Percentiles rank a stretch among this genome's conserved stretches.
These are phyloP conservation scores for Exophiala xenobiotica DNA, from an alignment of 2,329 filamentous ascomycete species.

Conservation along the genomic window DNA sequence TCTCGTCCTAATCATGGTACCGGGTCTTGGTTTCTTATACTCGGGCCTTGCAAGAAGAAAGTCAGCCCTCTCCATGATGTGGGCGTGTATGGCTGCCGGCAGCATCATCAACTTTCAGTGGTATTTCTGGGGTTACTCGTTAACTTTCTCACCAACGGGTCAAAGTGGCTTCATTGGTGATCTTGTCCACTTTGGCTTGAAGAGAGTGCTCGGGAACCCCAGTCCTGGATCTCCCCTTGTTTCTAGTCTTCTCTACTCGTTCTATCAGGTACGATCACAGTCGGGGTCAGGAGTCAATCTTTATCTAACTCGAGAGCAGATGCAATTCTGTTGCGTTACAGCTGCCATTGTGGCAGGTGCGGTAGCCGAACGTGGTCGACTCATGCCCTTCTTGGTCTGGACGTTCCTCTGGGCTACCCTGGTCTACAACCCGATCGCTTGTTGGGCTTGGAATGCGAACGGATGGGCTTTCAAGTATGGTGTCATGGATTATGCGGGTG, in stretches of 20 bases:
- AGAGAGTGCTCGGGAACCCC: constrained; percentile 77
- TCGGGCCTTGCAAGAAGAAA: constrained; percentile 96
- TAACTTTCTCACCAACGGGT: constrained; percentile 80
- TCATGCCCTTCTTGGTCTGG: constrained; percentile 93
- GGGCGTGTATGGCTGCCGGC: constrained; percentile 92
- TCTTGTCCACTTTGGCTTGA: constrained; percentile 82
- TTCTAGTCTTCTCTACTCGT: constrained; percentile 85
- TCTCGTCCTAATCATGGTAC: constrained; percentile 80
- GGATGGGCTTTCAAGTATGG: constrained; percentile 91
- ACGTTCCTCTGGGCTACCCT: constrained; percentile 94
- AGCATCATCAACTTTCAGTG: constrained; percentile 94
- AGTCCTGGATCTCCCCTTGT: constrained; percentile 85
- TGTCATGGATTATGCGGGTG: constrained; percentile 93
- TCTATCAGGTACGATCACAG: constrained; percentile 87
- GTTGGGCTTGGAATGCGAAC: constrained; percentile 94
- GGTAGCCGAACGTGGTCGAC: constrained; percentile 88
- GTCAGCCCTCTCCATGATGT: constrained; percentile 94
- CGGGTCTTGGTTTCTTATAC: constrained; percentile 95
- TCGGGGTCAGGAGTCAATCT: too few species aligned
- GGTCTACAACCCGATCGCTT: constrained; percentile 94
- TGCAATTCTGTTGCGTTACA: constrained; percentile 96
- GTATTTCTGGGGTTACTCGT: constrained; percentile 99
- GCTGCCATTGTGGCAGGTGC: constrained; percentile 88
- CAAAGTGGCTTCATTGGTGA: constrained; percentile 92
- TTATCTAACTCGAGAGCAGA: constrained; percentile 50